These are phyloP conservation scores for Ogataea zsoltii DNA, from an alignment of 805 yeast species.

Conservation along the genomic window DNA sequence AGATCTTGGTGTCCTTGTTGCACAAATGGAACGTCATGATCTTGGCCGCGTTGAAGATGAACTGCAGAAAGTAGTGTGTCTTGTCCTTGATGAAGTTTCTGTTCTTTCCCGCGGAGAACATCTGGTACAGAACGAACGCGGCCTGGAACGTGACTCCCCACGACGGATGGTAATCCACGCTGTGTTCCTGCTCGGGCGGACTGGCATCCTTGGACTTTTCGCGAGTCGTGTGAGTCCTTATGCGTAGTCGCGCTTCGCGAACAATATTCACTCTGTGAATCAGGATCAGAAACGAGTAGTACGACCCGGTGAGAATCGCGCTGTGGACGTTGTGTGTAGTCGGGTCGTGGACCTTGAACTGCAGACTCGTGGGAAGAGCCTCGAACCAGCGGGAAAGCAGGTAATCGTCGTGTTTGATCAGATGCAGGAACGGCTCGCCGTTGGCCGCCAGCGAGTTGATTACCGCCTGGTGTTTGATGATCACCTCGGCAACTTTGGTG, in stretches of 20 bases:
- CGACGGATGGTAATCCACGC: slow-evolving; percentile 55
- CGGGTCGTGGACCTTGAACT: slow-evolving; percentile 50
- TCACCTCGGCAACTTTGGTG: slow-evolving; percentile 68
- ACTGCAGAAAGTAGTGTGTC: slow-evolving; percentile 38
- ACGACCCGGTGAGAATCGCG: slow-evolving; percentile 62
- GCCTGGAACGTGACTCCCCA: slow-evolving; percentile 84
- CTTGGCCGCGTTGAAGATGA: slow-evolving; percentile 46
- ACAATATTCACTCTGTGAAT: slow-evolving; percentile 66
- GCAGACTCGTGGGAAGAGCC: slow-evolving; percentile 58
- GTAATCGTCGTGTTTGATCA: slow-evolving; percentile 67
- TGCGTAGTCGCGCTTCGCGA: slow-evolving; percentile 26
- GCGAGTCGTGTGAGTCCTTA: neutral
- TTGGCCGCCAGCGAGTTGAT: slow-evolving; percentile 13
- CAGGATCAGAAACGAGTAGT: slow-evolving; percentile 66
- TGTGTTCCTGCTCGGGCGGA: slow-evolving; percentile 14
- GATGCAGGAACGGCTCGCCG: slow-evolving; percentile 61
- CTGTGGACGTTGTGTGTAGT: slow-evolving; percentile 44
- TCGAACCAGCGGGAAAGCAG: slow-evolving; percentile 75
- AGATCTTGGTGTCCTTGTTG: slow-evolving; percentile 34
- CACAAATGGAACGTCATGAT: slow-evolving; percentile 64
- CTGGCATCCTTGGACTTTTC: slow-evolving; percentile 30
- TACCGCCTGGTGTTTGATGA: slow-evolving; percentile 59
- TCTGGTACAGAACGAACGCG: slow-evolving; percentile 69
- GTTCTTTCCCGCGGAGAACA: slow-evolving; percentile 50
- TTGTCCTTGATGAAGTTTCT: slow-evolving; percentile 40